phyloP scores from a whole-genome alignment of 768 basidiomycete species.

The Leccinum fibrillosum region DNA sequence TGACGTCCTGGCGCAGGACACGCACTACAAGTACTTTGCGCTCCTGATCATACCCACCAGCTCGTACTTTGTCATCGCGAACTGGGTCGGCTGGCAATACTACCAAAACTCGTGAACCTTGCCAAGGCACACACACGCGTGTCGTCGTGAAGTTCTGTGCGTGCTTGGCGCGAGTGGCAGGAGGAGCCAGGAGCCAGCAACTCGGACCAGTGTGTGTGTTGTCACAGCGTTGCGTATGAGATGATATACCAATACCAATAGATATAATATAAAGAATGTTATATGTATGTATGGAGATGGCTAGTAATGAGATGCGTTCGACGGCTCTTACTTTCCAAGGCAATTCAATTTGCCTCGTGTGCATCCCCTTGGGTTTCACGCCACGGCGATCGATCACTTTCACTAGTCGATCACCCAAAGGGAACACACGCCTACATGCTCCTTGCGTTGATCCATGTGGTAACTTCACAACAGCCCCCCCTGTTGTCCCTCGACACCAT shows the following conservation, averaged over 20 bases:
- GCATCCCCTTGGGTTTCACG: constrained; percentile 3
- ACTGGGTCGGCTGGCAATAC: constrained; percentile 99
- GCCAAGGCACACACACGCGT: constrained; percentile 4
- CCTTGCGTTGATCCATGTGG: constrained; percentile 24
- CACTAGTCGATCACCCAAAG: constrained; percentile 14
- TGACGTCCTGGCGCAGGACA: constrained; percentile 63
- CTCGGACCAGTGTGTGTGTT: not conserved
- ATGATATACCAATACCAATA: not conserved
- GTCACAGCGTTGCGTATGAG: not conserved
- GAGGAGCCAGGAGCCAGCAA: not conserved
- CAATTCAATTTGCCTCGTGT: constrained; percentile 26
- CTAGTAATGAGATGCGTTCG: not conserved
- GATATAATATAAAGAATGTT: not conserved
- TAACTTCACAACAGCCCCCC: constrained; percentile 2
- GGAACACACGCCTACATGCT: constrained; percentile 15
- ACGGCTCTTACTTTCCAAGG: constrained; percentile 1
- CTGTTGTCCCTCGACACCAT: not conserved
- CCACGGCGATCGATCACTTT: constrained; percentile 19
- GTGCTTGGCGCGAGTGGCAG: not conserved
- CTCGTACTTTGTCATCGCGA: constrained; percentile 91
- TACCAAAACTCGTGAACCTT: constrained; percentile 76
- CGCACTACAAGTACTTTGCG: constrained; percentile 87
- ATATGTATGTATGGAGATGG: not conserved
- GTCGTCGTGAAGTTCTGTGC: not conserved
- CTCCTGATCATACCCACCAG: constrained; percentile 78